Conservation (phyloP, 176 grass and related monocot genomes). For the Hordeum marinum region DNA sequence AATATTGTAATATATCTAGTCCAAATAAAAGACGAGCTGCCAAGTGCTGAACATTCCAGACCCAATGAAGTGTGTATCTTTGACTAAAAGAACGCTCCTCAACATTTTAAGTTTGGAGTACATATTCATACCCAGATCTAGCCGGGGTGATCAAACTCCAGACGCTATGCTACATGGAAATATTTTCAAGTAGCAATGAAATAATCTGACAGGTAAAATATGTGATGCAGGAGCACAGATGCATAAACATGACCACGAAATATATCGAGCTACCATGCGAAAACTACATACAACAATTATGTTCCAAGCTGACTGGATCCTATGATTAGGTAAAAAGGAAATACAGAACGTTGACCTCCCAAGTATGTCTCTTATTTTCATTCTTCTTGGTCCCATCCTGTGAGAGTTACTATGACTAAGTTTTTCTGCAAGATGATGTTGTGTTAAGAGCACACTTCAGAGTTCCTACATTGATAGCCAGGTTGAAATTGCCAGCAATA, state of each 20-base stretch:
- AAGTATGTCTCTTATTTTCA: background rate
- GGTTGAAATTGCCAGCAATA: conserved; percentile 67
- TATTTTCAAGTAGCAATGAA: background rate
- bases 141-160: background rate
- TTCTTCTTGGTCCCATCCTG: background rate
- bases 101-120: background rate
- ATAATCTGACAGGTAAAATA: background rate
- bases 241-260: background rate
- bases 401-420: background rate
- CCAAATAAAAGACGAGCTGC: background rate
- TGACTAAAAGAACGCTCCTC: background rate
- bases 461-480: conserved; percentile 70
- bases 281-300: conserved; percentile 30
- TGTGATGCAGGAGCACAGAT: conserved; percentile 2
- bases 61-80: background rate
- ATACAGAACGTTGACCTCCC: conserved; percentile 12
- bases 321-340: background rate
- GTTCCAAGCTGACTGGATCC: background rate
- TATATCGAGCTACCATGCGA: background rate
- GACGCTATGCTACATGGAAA: background rate
- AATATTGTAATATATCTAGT: background rate
- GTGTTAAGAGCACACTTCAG: background rate
- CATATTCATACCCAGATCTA: background rate
- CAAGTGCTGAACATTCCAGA: background rate
- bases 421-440: conserved; percentile 11